Base-by-base conservation (phyloP, 495 filamentous ascomycete species). In the Xylaria telfairii region DNA sequence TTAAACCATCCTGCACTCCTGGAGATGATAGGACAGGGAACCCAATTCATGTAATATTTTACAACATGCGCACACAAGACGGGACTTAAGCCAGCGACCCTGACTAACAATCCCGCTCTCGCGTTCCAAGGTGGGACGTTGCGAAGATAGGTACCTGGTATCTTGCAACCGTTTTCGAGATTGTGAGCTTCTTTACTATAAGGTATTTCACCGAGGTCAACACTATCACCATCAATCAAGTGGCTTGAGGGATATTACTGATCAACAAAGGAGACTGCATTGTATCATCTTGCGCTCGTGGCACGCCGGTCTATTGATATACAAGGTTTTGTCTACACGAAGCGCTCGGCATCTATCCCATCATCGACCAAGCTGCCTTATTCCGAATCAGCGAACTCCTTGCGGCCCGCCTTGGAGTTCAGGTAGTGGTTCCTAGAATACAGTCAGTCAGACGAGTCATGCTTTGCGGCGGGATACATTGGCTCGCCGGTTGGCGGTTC, bases 391-490 rank as follows among this genome's bases (percentile, higher is more conserved):
- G 69, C 81, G 69, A 89, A 82, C 78, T 88, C 84, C 65, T 87
- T 83, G 71, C 93, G 92, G 54, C 94, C 94, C 51, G 87, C 86
- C 88, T 97, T 97, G 76, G 92, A 96, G 88, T 96, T 96, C 74
- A 96, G 86, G 84, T 91, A 96, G 77, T 96, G 87, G 85, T 97
- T 97, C 81, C 94, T 97, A 54, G 17, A 59, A n/a, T 15, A 39
- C 3, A 44, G 61, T 65, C 42, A 74, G 73, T 76, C 53, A 80
- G 70, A 54, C 72, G 47, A 2, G 44, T 26, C 34, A 42, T 53
- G 32, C 26, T 74, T 66, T 46, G 41, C 37, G 32, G 24, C 42
- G 19, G 12, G 37, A n/a, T 19, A 19, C 39, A 60, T 8, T 60
- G 15, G 26, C 41, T 51, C 30, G 19, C 21, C 24, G 13, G 37